These are phyloP conservation scores for Spizellomyces punctatus DNA, from an alignment of 192 early-diverging fungal genomes.

Conservation along the genomic window DNA sequence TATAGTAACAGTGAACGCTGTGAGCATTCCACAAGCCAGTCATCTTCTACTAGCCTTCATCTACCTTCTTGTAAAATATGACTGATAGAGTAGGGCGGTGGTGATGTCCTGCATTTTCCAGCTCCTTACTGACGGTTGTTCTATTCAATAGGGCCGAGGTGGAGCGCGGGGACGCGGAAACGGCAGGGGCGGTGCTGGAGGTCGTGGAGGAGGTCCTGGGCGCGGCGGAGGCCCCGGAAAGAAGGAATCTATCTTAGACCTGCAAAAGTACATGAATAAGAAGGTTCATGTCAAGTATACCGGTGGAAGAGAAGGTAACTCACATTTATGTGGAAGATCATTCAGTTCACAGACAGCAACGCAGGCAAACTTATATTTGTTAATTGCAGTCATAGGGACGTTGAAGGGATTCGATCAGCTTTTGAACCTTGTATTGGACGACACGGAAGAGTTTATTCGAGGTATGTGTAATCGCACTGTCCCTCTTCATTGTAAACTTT, in stretches of 20 bases:
- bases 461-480: slow-evolving; percentile 34
- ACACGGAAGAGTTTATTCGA: slow-evolving; percentile 80
- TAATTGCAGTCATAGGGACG: slow-evolving; percentile 74
- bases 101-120: no score
- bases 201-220: slow-evolving; percentile 54
- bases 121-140: no score
- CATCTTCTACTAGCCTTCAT: no score
- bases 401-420: slow-evolving; percentile 93
- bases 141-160: slow-evolving; percentile 36
- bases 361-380: slow-evolving; percentile 4
- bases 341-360: no score
- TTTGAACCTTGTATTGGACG: slow-evolving; percentile 92
- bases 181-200: slow-evolving; percentile 55
- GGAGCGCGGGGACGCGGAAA: slow-evolving; percentile 51
- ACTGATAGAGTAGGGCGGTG: no score
- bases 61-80: no score
- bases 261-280: slow-evolving; percentile 92
- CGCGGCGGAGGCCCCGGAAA: slow-evolving; percentile 32
- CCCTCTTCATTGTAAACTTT: not conserved
- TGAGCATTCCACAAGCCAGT: no score
- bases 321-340: no score
- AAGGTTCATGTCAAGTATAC: slow-evolving; percentile 90
- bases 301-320: slow-evolving; percentile 87
- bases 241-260: slow-evolving; percentile 89
- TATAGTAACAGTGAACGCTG: no score